phyloP scores from a whole-genome alignment of 2,329 filamentous ascomycete genomes.

The Cyanodermella asteris region DNA sequence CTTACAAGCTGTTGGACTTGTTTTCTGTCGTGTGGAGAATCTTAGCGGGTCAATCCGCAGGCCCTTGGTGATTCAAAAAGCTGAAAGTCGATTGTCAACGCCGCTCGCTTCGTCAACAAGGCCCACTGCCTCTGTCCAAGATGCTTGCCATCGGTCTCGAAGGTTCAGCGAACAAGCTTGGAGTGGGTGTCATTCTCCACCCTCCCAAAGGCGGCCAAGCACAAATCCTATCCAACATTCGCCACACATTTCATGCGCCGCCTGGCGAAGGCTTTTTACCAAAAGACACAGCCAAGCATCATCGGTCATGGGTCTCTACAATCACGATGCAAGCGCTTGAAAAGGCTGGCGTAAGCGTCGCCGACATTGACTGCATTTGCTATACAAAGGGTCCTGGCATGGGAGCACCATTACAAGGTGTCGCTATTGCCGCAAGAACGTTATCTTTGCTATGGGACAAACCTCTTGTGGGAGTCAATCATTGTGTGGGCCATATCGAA shows the following conservation, averaged over 20 bases:
- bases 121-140: background rate
- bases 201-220: conserved; percentile 30
- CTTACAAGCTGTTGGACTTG: no score
- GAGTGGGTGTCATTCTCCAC: conserved; percentile 79
- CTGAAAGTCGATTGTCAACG: no score
- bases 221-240: conserved; percentile 71
- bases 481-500: conserved; percentile 92
- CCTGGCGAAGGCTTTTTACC: conserved; percentile 88
- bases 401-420: conserved; percentile 75
- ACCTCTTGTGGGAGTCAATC: conserved; percentile 85
- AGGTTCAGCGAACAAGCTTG: conserved; percentile 94
- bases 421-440: conserved; percentile 67
- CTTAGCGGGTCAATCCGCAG: no score
- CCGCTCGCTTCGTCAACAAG: no score
- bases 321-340: conserved; percentile 62
- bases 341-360: conserved; percentile 37
- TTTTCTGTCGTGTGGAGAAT: no score
- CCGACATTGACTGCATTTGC: conserved; percentile 74
- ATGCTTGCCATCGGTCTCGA: conserved; percentile 59
- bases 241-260: conserved; percentile 80
- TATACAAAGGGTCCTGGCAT: conserved; percentile 93
- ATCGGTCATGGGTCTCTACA: conserved; percentile 62
- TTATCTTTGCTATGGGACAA: conserved; percentile 67
- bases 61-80: no score
- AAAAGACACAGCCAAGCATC: conserved; percentile 86